Percentiles rank a stretch among this genome's conserved stretches.
phyloP scores from a whole-genome alignment of 1,139 yeast species.

The Nakaseomyces glabratus region DNA sequence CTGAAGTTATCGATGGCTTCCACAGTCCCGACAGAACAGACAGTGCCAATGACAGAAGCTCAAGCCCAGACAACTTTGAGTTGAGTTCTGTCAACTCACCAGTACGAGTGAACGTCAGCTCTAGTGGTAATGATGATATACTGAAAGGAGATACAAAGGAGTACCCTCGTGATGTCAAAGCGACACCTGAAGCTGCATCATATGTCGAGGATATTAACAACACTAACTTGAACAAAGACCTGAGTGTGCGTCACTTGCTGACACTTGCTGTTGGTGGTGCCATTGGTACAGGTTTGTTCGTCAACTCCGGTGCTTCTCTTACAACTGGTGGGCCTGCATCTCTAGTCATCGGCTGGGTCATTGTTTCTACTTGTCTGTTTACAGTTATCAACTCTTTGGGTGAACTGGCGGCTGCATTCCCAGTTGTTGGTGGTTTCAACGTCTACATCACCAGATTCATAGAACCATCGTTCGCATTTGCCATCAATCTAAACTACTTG shows the following conservation, averaged over 20 bases:
- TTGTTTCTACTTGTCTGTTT: conserved; percentile 45
- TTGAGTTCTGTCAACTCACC: conserved; percentile 5
- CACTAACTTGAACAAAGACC: conserved; percentile 36
- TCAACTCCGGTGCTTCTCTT: conserved; percentile 58
- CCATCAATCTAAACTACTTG: conserved; percentile 64
- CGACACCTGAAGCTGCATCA: conserved; percentile 3
- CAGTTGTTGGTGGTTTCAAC: conserved; percentile 65
- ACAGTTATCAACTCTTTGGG: conserved; percentile 63
- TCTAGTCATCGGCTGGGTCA: conserved; percentile 46
- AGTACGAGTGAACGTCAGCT: not conserved
- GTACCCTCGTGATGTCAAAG: conserved; percentile 2
- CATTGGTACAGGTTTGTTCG: conserved; percentile 60
- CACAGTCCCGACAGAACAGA: conserved; percentile 3
- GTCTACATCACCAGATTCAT: conserved; percentile 57
- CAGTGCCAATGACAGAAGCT: not conserved
- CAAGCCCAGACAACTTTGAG: too few relatives aligned
- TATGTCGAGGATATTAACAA: conserved; percentile 11
- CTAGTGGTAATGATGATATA: not conserved
- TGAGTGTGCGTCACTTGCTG: conserved; percentile 56
- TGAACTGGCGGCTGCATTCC: conserved; percentile 57
- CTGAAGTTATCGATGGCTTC: conserved; percentile 18
- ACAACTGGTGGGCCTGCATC: conserved; percentile 63
- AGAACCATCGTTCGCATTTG: conserved; percentile 67
- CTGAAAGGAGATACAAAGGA: not conserved
- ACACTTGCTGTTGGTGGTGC: conserved; percentile 88